Evolutionary conservation across 768 basidiomycete species (phyloP).

Genomic region (Tulasnella sp.): DNA sequence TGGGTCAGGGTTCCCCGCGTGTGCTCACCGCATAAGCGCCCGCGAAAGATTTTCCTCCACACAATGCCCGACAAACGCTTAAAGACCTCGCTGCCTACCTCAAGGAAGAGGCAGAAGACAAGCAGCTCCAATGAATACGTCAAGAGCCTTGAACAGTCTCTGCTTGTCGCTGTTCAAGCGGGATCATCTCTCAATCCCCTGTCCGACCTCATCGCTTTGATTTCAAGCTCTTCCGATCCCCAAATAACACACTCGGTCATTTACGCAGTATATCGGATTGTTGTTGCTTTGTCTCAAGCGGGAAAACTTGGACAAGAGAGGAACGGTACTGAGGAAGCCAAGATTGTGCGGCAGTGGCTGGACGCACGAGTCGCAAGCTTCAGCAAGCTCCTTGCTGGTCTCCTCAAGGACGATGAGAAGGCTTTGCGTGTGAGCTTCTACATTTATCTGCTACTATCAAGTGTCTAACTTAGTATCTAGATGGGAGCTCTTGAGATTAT

Average conservation of each 20-base stretch:
- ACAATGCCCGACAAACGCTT: background rate
- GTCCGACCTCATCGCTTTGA: conserved; percentile 58
- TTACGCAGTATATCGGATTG: conserved; percentile 73
- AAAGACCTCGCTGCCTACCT: conserved; percentile 11
- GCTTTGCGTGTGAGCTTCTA: conserved; percentile 49
- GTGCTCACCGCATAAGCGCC: background rate
- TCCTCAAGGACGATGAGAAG: conserved; percentile 71
- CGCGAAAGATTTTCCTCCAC: background rate
- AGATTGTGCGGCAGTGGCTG: conserved; percentile 65
- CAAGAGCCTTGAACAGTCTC: conserved; percentile 42
- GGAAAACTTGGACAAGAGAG: conserved; percentile 36
- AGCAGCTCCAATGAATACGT: conserved; percentile 24
- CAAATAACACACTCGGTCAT: conserved; percentile 60
- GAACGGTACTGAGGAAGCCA: conserved; percentile 46
- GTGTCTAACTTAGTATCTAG: conserved; percentile 30
- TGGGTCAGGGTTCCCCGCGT: background rate
- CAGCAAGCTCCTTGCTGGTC: conserved; percentile 52
- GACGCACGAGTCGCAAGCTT: conserved; percentile 64
- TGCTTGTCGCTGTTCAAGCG: conserved; percentile 43
- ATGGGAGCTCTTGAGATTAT: conserved; percentile 62
- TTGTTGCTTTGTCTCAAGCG: conserved; percentile 48
- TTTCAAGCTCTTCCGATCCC: conserved; percentile 38
- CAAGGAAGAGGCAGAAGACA: conserved; percentile 22
- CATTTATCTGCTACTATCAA: conserved; percentile 7
- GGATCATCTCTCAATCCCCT: conserved; percentile 64